A percentile compares a stretch with the other conserved stretches of the same genome.
phyloP scores from a whole-genome alignment of 208 protist species.

The Spongospora subterranea region DNA sequence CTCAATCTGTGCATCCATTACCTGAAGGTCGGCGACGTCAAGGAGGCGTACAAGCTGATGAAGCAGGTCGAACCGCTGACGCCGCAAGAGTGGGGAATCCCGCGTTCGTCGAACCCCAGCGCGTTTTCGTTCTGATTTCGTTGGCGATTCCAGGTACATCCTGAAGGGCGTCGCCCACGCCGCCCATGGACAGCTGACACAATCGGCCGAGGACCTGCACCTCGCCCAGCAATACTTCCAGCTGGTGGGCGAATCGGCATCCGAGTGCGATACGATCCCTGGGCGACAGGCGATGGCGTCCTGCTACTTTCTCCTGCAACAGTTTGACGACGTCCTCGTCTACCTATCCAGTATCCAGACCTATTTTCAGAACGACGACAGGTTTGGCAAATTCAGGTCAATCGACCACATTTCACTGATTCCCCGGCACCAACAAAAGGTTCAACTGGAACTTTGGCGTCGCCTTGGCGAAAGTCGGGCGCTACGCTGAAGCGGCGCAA shows the following conservation, averaged over 20 bases:
- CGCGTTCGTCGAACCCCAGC: background rate
- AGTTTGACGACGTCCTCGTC: slow-evolving; percentile 93
- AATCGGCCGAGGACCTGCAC: slow-evolving; percentile 88
- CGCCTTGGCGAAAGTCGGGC: slow-evolving; percentile 8
- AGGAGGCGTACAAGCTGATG: slow-evolving; percentile 85
- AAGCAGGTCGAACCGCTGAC: background rate
- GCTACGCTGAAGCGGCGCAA: background rate
- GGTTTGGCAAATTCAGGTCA: slow-evolving; percentile 28
- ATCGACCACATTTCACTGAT: background rate
- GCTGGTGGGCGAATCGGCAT: slow-evolving; percentile 84
- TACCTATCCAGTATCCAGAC: slow-evolving; percentile 92
- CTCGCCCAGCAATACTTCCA: slow-evolving; percentile 92
- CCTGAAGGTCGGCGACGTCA: slow-evolving; percentile 88
- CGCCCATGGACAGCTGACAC: slow-evolving; percentile 85
- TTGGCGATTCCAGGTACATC: slow-evolving; percentile 15
- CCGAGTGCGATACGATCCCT: slow-evolving; percentile 93
- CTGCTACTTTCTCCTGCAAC: slow-evolving; percentile 91
- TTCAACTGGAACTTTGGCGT: slow-evolving; percentile 46
- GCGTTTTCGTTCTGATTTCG: background rate
- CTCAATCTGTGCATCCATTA: slow-evolving; percentile 95
- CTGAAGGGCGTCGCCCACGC: slow-evolving; percentile 85
- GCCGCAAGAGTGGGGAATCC: background rate
- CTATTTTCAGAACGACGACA: slow-evolving; percentile 89
- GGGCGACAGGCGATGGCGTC: slow-evolving; percentile 94
- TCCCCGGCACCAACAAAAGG: no score